A percentile compares a stretch with the other conserved stretches of the same genome.
These are phyloP conservation scores for Mimosa pudica DNA, from an alignment of 306 rosid genomes.

Conservation along the genomic window DNA sequence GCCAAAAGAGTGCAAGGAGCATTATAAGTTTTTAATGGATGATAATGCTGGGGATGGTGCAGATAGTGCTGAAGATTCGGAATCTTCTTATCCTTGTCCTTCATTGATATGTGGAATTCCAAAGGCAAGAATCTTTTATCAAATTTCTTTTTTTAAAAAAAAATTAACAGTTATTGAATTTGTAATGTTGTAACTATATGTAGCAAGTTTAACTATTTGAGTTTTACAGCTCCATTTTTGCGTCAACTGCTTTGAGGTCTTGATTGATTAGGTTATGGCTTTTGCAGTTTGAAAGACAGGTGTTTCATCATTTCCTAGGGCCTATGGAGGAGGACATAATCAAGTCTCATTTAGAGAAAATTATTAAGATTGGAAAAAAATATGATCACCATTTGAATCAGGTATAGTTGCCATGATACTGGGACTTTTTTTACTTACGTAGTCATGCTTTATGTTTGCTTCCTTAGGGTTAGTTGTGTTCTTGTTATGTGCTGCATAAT, in stretches of 20 bases:
- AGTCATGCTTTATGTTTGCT: slow-evolving; percentile 1
- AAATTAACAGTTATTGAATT: neutral
- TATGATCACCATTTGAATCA: slow-evolving; percentile 54
- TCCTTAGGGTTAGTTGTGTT: neutral
- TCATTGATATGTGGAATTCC: slow-evolving; percentile 86
- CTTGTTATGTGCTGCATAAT: neutral
- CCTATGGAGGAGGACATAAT: slow-evolving; percentile 83
- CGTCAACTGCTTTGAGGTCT: slow-evolving; percentile 17
- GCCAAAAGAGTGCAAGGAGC: slow-evolving; percentile 88
- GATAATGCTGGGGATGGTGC: slow-evolving; percentile 77
- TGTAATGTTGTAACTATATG: neutral
- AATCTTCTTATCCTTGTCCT: slow-evolving; percentile 84
- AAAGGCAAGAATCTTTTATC: slow-evolving; percentile 55
- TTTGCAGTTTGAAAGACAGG: slow-evolving; percentile 85
- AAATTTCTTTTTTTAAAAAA: neutral
- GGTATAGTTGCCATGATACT: slow-evolving; percentile 42
- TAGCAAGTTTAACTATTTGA: slow-evolving; percentile 3
- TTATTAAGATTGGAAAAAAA: slow-evolving; percentile 75
- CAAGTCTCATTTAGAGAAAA: slow-evolving; percentile 82
- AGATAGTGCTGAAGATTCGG: slow-evolving; percentile 93
- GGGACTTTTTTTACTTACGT: neutral
- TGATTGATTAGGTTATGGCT: slow-evolving; percentile 29
- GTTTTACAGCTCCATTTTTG: slow-evolving; percentile 14
- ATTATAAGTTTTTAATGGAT: slow-evolving; percentile 82
- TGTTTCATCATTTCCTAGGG: slow-evolving; percentile 82